These are phyloP conservation scores for Beauveria australis DNA, from an alignment of 2,329 filamentous ascomycete species.

Conservation along the genomic window DNA sequence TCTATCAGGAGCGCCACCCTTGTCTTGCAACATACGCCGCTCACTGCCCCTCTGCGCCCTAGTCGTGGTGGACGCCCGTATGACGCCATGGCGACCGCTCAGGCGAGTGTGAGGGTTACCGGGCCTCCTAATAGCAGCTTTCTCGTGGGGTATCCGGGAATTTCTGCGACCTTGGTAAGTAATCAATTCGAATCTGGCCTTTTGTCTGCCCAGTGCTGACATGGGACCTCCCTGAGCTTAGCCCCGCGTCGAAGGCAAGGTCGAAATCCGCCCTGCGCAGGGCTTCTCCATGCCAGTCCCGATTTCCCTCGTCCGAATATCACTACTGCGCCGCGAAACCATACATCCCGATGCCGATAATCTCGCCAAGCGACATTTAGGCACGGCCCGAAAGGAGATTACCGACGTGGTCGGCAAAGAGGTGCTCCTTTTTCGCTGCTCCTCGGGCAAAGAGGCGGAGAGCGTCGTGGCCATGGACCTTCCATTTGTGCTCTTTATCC, in stretches of 20 bases:
- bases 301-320: constrained; percentile 89
- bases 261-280: constrained; percentile 82
- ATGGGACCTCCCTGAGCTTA: constrained; percentile 30
- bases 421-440: constrained; percentile 81
- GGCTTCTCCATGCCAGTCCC: constrained; percentile 84
- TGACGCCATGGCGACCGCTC: constrained; percentile 25
- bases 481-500: constrained; percentile 95
- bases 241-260: constrained; percentile 96
- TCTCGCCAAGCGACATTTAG: constrained; percentile 82
- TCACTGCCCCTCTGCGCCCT: background rate
- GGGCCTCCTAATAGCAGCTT: constrained; percentile 96
- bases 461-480: constrained; percentile 92
- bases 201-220: constrained; percentile 1
- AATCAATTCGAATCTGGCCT: constrained; percentile 5
- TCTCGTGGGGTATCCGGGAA: constrained; percentile 92
- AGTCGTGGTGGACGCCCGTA: constrained; percentile 52
- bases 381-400: constrained; percentile 82
- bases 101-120: constrained; percentile 72
- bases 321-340: constrained; percentile 84
- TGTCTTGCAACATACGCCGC: background rate
- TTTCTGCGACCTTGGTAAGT: constrained; percentile 92
- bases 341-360: constrained; percentile 96
- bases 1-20: background rate
- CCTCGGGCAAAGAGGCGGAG: constrained; percentile 75
- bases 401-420: constrained; percentile 94